Conservation (phyloP, 2,329 filamentous ascomycete genomes). For the Nigrospora osmanthi region DNA sequence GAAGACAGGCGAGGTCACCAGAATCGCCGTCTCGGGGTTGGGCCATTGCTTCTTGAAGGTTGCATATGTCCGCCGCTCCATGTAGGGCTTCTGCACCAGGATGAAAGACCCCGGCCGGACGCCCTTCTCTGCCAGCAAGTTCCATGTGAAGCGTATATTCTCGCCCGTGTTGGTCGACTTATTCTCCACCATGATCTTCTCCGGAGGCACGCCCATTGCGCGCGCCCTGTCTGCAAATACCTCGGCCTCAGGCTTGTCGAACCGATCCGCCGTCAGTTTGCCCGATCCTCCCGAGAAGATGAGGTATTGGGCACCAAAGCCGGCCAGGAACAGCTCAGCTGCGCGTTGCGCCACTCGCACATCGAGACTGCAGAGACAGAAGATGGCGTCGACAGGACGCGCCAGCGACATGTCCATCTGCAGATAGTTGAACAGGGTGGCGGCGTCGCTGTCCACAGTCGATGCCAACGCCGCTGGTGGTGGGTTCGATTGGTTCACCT, state of each 20-base stretch:
- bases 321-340: conserved; percentile 32
- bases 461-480: not conserved
- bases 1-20: conserved; percentile 31
- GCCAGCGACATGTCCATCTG: conserved; percentile 26
- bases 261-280: conserved; percentile 29
- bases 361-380: conserved; percentile 40
- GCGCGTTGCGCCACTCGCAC: conserved; percentile 33
- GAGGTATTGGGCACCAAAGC: conserved; percentile 24
- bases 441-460: conserved; percentile 20
- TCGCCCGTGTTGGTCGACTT: conserved; percentile 36
- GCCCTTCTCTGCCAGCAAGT: conserved; percentile 19
- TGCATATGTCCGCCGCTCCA: conserved; percentile 37
- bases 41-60: conserved; percentile 40
- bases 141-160: conserved; percentile 35
- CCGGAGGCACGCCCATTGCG: conserved; percentile 28
- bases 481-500: not conserved
- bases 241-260: conserved; percentile 31
- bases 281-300: conserved; percentile 37
- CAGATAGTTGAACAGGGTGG: conserved; percentile 34
- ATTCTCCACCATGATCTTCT: conserved; percentile 29
- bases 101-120: conserved; percentile 24
- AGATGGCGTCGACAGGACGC: conserved; percentile 29
- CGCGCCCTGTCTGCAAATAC: conserved; percentile 32
- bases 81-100: conserved; percentile 40
- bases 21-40: conserved; percentile 20